phyloP scores from a whole-genome alignment of 1,284 basidiomycete genomes.

The Sporisorium scitamineum region DNA sequence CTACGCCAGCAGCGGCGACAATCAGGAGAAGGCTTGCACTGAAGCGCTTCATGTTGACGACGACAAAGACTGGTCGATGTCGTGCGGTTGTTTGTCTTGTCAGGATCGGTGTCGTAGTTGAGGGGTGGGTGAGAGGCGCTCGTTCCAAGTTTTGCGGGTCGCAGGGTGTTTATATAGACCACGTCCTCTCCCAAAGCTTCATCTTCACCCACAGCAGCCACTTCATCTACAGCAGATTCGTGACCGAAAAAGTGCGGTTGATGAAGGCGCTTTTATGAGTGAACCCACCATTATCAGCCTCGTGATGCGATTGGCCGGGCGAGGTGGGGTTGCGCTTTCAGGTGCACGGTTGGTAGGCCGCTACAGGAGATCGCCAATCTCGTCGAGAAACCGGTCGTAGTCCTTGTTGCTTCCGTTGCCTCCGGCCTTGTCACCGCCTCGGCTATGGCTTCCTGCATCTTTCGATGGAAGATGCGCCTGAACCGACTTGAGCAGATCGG shows the following conservation, averaged over 20 bases:
- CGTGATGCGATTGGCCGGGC: constrained; percentile 3
- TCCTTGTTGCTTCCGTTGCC: constrained; percentile 19
- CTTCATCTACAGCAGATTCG: constrained; percentile 1
- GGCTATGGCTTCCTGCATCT: background rate
- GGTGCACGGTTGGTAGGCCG: background rate
- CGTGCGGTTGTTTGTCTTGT: background rate
- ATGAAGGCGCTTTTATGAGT: constrained; percentile 10
- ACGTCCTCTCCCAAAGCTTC: background rate
- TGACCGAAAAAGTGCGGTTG: background rate
- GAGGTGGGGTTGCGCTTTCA: background rate
- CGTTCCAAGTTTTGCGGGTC: background rate
- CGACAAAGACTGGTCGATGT: background rate
- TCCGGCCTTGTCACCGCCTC: background rate
- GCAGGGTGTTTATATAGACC: background rate
- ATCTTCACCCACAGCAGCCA: constrained; percentile 2
- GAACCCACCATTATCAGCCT: constrained; percentile 2
- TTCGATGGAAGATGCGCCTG: constrained; percentile 32
- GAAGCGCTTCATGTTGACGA: background rate
- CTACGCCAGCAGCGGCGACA: background rate
- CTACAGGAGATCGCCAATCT: constrained; percentile 48
- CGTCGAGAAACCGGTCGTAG: constrained; percentile 45
- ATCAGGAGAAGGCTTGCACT: background rate
- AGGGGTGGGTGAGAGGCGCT: background rate
- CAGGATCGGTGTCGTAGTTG: background rate
- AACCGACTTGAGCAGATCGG: constrained; percentile 34